These are phyloP conservation scores for Pyrrhoderma noxium DNA, from an alignment of 1,284 basidiomycete genomes.

Conservation along the genomic window DNA sequence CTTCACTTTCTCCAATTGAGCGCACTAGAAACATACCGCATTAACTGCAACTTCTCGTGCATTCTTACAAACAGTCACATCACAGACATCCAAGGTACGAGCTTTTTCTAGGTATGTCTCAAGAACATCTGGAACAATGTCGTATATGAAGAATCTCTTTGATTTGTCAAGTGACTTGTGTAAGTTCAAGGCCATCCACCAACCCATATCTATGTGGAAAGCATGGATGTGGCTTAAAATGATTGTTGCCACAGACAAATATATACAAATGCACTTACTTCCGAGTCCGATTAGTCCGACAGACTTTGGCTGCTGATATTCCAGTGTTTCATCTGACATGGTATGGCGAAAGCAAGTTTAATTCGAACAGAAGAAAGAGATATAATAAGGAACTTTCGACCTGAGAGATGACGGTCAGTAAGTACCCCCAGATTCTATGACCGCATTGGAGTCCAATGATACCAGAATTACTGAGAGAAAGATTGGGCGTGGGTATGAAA, in stretches of 20 bases:
- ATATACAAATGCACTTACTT: conserved; percentile 5
- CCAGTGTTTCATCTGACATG: conserved; percentile 1
- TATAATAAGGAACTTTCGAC: too few species aligned
- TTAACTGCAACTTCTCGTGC: conserved; percentile 11
- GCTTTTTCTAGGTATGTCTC: conserved; percentile 12
- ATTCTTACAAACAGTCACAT: not conserved
- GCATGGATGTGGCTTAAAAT: not conserved
- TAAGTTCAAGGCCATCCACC: conserved; percentile 20
- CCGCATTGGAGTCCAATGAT: too few species aligned
- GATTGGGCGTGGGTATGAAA: conserved; percentile 1
- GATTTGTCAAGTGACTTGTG: conserved; percentile 14
- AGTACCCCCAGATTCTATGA: too few species aligned
- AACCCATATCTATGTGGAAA: conserved; percentile 18
- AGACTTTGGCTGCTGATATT: conserved; percentile 1
- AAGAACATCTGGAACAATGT: conserved; percentile 10
- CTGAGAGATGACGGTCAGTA: too few species aligned
- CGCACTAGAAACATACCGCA: conserved; percentile 2
- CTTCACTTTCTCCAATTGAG: not conserved
- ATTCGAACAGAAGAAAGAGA: too few species aligned
- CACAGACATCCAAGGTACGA: not conserved
- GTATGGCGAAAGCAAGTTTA: not conserved
- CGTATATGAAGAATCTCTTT: conserved; percentile 15
- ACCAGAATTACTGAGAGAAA: too few species aligned
- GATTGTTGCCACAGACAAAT: not conserved
- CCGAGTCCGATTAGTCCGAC: conserved; percentile 17